Evolutionary conservation across 1,139 yeast species (phyloP), one percentile per base, ranked within the genome.

Genomic region (Hemisphaericaspora subhashii): DNA sequence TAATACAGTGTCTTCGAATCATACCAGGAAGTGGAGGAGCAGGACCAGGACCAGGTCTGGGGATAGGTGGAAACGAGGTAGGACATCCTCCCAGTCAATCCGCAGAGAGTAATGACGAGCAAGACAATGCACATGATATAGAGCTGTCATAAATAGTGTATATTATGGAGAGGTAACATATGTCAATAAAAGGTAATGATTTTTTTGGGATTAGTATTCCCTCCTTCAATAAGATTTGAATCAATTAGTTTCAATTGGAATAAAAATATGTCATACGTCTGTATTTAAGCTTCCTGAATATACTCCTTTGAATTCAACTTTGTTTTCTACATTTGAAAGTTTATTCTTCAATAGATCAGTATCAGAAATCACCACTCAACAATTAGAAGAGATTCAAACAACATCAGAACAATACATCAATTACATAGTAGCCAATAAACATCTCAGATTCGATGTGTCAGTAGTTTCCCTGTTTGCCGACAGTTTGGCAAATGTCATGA

Each of bases 361-460:
- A 10, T 23, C 28, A n/a, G 39, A 38, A 12, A 26, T 37, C 11
- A 30, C 31, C 15, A 30, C 23, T 11, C 20, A 38, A 23, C 46
- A 46, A 27, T 32, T 35, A 10, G 31, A 21, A 5, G 31, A 34
- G 27, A 31, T 42, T 3, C 21, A 26, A 9, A 31, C 37, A 9
- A 16, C 31, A 12, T 28, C 39, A 9, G 36, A 46, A 10, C 32
- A 39, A 14, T 48, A 46, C 33, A 41, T 46, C 8, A 30, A 40
- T 4, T 40, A 39, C 25, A 37, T 46, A 10, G 32, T 46, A 28
- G 32, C 35, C 1, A 37, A 41, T 27, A 42, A 34, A 1, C 33
- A 37, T n/a, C 28, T 45, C 5, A 42, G 40, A 9, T 40, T 45
- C 27, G 42, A 44, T 15, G 39, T 36, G n/a, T 11, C 25, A 9